Base-by-base conservation (phyloP, 306 rosid species). In the Sophora flavescens region DNA sequence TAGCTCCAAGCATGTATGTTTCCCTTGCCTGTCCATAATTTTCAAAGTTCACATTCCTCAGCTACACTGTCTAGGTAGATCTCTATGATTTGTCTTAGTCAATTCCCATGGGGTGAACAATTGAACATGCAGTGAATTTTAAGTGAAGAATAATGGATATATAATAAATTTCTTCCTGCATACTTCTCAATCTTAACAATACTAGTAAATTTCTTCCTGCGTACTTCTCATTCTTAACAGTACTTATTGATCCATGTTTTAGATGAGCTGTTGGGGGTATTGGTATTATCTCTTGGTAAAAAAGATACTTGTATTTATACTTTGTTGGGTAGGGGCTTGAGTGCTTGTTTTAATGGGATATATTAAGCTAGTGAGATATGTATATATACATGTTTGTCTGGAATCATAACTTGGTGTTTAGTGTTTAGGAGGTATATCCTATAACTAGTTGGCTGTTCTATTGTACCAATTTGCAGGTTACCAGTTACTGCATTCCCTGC, bases 391-490 rank as follows among this genome's bases (percentile, higher is more conserved):
- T 9, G 15, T 9, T 36, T 60, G 65, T 33, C 22, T 32, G 42
- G 26, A 15, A n/a, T 15, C 22, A n/a, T n/a, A 51, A 26, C 57
- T 44, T 67, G 28, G 47, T 66, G 58, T 38, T 39, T 17, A 6
- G 15, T 6, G 11, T 15, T 44, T 30, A 30, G 47, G 53, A n/a
- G 33, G 28, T 3, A 56, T 53, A 52, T 6, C 50, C 51, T 67
- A 10, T 78, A 81, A 42, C n/a, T 75, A 57, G 58, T 52, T 74
- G 57, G 50, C 47, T 10, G 56, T 45, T 47, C 0, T 42, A 15
- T 77, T 69, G n/a, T 68, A 57, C 51, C 32, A 79, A 75, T 67
- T 71, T 86, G 68, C 78, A 89, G 89, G 82, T 15, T 32, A 12
- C 65, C 74, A 3, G 42, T 33, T 62, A 50, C 80, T 28, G 5